Conservation (phyloP, 148 eudicot genomes). For the Rhododendron vialii region DNA sequence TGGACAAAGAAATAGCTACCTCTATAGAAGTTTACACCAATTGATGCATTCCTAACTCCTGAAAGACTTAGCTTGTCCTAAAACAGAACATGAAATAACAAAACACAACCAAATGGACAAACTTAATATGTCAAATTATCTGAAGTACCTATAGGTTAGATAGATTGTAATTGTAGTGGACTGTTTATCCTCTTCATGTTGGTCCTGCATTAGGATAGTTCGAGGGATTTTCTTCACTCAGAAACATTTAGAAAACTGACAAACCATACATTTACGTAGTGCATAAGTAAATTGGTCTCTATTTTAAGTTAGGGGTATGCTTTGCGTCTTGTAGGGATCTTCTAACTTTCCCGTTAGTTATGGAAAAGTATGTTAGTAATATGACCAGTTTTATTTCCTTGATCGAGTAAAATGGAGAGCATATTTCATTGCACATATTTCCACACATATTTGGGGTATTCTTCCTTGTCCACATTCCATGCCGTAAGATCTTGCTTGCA, state of each 20-base stretch:
- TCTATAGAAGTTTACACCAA: not conserved
- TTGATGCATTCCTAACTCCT: not conserved
- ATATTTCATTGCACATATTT: not conserved
- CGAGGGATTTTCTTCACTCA: not conserved
- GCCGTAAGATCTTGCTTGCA: not conserved
- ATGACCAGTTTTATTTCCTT: not conserved
- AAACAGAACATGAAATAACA: not conserved
- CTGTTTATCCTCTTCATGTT: not conserved
- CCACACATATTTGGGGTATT: not conserved
- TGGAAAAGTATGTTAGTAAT: not conserved
- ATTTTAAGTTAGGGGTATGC: not conserved
- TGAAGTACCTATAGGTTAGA: not conserved
- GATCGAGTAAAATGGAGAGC: not conserved
- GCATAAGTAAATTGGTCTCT: not conserved
- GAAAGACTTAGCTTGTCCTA: not conserved
- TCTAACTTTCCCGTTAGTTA: not conserved
- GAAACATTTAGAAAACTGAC: not conserved
- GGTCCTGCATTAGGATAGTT: not conserved
- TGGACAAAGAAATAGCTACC: not conserved
- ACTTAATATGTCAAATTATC: not conserved
- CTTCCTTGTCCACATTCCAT: not conserved
- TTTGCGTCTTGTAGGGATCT: not conserved
- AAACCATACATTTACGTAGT: not conserved
- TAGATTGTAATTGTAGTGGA: not conserved
- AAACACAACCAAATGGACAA: not conserved